Percentiles rank a stretch among this genome's conserved stretches.
Evolutionary conservation across 352 stramenopile species (phyloP).

Genomic region (Chrysophaeum taylorii): DNA sequence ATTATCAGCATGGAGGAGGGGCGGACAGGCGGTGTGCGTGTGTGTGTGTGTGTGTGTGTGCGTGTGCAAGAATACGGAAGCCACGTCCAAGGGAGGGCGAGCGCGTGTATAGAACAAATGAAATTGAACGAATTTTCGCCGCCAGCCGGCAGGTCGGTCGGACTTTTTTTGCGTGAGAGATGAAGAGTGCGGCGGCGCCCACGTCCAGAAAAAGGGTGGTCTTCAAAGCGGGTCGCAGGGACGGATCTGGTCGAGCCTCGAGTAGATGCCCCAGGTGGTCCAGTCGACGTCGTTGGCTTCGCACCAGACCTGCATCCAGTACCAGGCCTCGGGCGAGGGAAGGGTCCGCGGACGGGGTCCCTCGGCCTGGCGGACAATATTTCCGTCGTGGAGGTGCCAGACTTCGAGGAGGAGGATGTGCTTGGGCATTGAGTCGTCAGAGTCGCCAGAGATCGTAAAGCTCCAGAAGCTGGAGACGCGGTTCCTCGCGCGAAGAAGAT

Average conservation of each 20-base stretch:
- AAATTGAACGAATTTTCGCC: no score
- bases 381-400: background rate
- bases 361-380: constrained; percentile 14
- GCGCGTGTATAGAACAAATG: no score
- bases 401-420: constrained; percentile 9
- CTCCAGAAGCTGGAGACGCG: background rate
- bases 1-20: no score
- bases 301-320: background rate
- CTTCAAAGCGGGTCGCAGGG: background rate
- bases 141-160: no score
- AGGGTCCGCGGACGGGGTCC: constrained; percentile 9
- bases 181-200: no score
- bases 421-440: background rate
- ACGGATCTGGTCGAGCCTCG: background rate
- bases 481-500: background rate
- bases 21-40: no score
- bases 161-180: no score
- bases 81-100: no score
- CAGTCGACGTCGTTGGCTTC: background rate
- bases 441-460: background rate
- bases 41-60: no score
- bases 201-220: background rate
- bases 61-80: no score
- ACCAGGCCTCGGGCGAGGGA: constrained; percentile 1
- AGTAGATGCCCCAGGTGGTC: constrained; percentile 7